Base-by-base conservation (phyloP, 495 filamentous ascomycete species). In the Entonaema liquescens region DNA sequence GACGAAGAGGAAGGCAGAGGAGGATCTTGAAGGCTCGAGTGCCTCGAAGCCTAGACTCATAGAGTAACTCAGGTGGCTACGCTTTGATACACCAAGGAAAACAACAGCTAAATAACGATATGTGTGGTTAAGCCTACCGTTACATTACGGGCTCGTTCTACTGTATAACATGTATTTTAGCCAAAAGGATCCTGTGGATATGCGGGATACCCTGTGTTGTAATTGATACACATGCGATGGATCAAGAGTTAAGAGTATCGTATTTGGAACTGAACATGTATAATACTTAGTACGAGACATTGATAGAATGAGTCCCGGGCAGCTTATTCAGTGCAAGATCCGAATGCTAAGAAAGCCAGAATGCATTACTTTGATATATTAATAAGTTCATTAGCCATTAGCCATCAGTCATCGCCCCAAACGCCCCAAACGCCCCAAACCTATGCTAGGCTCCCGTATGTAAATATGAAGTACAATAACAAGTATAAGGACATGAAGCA, bases 1-100 rank as follows among this genome's bases (percentile, higher is more conserved):
- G 28, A 54, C 6, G 42, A 67, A 61, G 23, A 60, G 26, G 65
- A 56, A 56, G 5, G 29, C 29, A 21, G n/a, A 29, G 17, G 56
- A 42, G 23, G 23, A 63, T 19, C 42, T 23, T 19, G 42, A 47
- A 19, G 42, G 42, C 17, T 23, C 42, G 0, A 47, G 42, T 21
- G 42, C 42, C 9, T 47, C 42, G 6, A 47, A 7, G 17, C 42
- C 42, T 0, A 47, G 17, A 47, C 42, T 47, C 23, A 3, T 23
- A 47, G 42, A 47, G 42, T 47, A 2, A 47, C 19, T 9, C 9
- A 5, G 9, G 17, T 2, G 19, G n/a, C 25, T 59, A 4, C 15
- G 25, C 23, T 44, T 44, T 26, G 19, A 23, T n/a, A 8, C 44
- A 59, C 15, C 5, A 44, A 29, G 21, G 35, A n/a, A 28, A 21